Evolutionary conservation across 495 filamentous ascomycete genomes (phyloP), one percentile per base, ranked within the genome.

Genomic region (Trichoderma orchidacearum): DNA sequence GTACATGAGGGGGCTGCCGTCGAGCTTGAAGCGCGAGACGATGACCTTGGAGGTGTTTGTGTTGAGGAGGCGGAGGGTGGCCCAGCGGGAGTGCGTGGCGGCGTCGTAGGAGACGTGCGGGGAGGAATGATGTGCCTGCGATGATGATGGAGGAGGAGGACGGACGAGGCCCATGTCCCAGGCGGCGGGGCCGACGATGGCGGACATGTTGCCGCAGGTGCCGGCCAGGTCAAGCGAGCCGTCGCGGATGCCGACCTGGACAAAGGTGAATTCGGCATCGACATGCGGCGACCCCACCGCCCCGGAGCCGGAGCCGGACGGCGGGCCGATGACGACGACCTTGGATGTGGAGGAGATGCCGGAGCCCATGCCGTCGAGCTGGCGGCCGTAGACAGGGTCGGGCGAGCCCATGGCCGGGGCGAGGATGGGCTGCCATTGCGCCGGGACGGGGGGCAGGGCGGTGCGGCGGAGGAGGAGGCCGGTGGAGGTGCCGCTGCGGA

Each of bases 161-260:
- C 45, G 27, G 4, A 80, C 64, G 9, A 87, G 29, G 28, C 78
- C 71, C 28, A 72, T 61, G 58, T 88, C 80, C 18, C 83, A 70
- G 0, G 82, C 80, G 59, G 77, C 83, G 0, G 85, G 83, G 0
- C 86, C 86, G 52, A 90, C 77, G 0, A 83, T 78, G 27, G 75
- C 73, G 0, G 69, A 78, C 84, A 89, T 87, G 59, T 89, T 89
- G 7, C 86, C 86, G 60, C 85, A 89, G 62, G 87, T 89, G 12
- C 83, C 80, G 1, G 79, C 80, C 57, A 80, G 77, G 64, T 89
- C 85, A 2, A 89, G 71, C 13, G 68, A 63, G 8, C 66, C 69
- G 56, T 81, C 76, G 41, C 72, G 72, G 54, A 89, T 73, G 0
- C 85, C 85, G 1, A 89, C 73, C 25, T 83, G 80, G 3, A 83